Evolutionary conservation across 2,329 filamentous ascomycete species (phyloP).

Genomic region (Chrysosporium keratinophilum): DNA sequence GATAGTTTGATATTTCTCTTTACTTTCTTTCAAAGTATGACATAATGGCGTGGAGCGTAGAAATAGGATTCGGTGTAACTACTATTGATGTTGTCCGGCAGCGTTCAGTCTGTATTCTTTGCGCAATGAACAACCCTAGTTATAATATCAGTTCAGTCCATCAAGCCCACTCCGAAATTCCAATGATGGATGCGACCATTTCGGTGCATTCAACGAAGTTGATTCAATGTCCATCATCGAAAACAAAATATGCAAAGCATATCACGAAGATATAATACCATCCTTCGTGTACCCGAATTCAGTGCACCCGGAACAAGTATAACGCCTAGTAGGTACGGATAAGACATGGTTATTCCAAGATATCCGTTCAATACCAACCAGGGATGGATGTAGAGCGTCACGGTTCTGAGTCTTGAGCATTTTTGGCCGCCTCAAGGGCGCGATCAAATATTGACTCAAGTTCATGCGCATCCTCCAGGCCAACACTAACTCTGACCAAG

Average conservation of each 20-base stretch:
- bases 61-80: neutral
- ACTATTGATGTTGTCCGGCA: neutral
- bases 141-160: too few species aligned
- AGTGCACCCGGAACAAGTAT: too few species aligned
- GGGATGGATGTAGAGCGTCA: neutral
- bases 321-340: too few species aligned
- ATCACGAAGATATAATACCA: neutral
- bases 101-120: neutral
- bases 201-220: neutral
- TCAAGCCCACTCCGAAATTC: neutral
- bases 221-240: neutral
- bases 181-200: neutral
- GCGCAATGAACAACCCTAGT: too few species aligned
- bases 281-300: neutral
- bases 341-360: too few species aligned
- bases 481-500: conserved; percentile 78
- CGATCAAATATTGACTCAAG: conserved; percentile 53
- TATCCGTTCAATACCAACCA: too few species aligned
- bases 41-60: neutral
- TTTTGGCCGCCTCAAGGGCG: conserved; percentile 52
- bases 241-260: neutral
- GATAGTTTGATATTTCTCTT: neutral
- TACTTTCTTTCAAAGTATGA: neutral
- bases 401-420: neutral
- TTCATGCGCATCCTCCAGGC: conserved; percentile 65